Percentiles rank a stretch among this genome's conserved stretches.
phyloP scores from a whole-genome alignment of 2,329 filamentous ascomycete genomes.

The Fusarium continuum region DNA sequence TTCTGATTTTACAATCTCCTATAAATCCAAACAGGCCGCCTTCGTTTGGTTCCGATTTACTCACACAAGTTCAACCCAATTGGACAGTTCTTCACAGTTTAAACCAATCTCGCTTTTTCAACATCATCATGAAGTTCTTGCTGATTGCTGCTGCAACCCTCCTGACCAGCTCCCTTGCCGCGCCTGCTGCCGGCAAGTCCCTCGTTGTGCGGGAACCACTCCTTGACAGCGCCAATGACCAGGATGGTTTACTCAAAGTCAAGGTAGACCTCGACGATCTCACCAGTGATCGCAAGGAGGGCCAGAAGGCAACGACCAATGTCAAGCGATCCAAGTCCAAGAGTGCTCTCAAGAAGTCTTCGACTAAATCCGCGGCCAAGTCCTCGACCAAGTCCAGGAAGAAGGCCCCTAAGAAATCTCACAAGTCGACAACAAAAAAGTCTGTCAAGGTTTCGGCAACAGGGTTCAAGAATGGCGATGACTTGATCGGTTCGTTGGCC shows the following conservation, averaged over 20 bases:
- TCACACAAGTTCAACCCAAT: neutral
- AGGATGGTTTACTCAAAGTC: neutral
- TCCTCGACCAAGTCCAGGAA: neutral
- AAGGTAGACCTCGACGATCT: neutral
- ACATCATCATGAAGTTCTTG: neutral
- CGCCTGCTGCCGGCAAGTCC: neutral
- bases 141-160: neutral
- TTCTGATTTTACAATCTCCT: slow-evolving; percentile 1
- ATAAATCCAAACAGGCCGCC: neutral
- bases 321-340: neutral
- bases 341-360: neutral
- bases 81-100: too few relatives aligned
- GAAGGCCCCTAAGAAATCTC: neutral
- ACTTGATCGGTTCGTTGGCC: neutral
- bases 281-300: neutral
- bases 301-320: neutral
- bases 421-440: neutral
- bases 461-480: neutral
- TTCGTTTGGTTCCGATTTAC: fast-evolving
- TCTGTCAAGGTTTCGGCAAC: neutral
- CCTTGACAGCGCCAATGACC: neutral
- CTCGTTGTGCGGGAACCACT: neutral
- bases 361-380: neutral
- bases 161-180: neutral
- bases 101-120: neutral